Base-by-base conservation (phyloP, 2,329 filamentous ascomycete species). In the Aspergillus thermomutatus region DNA sequence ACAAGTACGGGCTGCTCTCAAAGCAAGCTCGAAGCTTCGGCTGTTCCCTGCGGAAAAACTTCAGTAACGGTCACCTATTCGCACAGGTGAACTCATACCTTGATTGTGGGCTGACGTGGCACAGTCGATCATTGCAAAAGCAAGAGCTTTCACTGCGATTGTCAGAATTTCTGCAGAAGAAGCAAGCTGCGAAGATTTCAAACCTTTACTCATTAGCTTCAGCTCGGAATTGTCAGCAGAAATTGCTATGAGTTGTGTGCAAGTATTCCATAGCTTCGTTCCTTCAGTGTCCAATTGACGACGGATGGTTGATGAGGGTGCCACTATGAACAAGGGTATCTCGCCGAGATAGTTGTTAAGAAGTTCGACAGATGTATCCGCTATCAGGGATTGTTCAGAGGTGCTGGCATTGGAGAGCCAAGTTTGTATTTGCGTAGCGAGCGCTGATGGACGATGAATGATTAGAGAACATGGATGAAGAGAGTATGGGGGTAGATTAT, bases 51-150 rank as follows among this genome's bases (percentile, higher is more conserved):
- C 6, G 49, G 19, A 14, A 17, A 23, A 21, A 0, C 31, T 17
- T 46, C 19, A 46, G 43, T 21, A 19, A 45, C 21, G 3, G 41
- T 45, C 27, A 41, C 21, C 9, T 14, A 19, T 40, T 41, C 10
- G 26, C 3, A 11, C 8, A n/a, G 7, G 14, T 21, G 27, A n/a
- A 17, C 50, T 51, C 31, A 17, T 57, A 56, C 66, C 66, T 50
- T 28, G 25, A 5, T 49, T 53, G 4, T 56, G 60, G 23, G 53
- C 60, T 17, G 60, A 54, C 19, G 63, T 56, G 56, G 82, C 83
- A 46, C 83, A 76, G 46, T 88, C 84, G 14, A 96, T 76, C 55
- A 93, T 72, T 14, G 87, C 74, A 65, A 90, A 91, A 0, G 89
- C 83, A 63, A 92, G 81, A 4, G 78, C 74, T 41, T 81, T 79